A percentile compares a stretch with the other conserved stretches of the same genome.
phyloP scores from a whole-genome alignment of 495 filamentous ascomycete genomes.

The Friedmanniomyces simplex region DNA sequence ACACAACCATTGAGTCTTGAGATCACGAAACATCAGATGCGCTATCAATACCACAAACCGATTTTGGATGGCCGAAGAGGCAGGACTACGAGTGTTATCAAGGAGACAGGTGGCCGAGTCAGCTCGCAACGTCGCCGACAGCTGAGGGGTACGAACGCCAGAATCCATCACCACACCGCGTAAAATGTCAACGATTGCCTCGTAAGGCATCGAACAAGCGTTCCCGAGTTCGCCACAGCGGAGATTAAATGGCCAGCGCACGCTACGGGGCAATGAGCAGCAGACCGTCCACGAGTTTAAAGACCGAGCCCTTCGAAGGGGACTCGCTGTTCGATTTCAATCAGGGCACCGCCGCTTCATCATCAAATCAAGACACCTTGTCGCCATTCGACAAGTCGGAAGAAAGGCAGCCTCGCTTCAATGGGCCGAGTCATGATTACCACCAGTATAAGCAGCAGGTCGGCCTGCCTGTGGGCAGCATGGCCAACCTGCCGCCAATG shows the following conservation, averaged over 20 bases:
- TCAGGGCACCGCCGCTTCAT: conserved; percentile 16
- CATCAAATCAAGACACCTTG: conserved; percentile 3
- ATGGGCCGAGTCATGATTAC: conserved; percentile 85
- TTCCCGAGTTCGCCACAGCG: no score
- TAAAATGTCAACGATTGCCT: not conserved
- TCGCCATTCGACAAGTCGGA: conserved; percentile 23
- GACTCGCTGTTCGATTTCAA: conserved; percentile 33
- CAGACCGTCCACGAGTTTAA: conserved; percentile 11
- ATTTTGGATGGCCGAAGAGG: not conserved
- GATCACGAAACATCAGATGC: not conserved
- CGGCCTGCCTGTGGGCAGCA: conserved; percentile 66
- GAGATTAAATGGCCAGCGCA: not conserved
- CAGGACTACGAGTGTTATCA: not conserved
- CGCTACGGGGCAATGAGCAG: conserved; percentile 16
- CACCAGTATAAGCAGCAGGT: conserved; percentile 86
- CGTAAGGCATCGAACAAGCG: conserved; percentile 5
- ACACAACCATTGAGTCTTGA: no score
- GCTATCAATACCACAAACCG: not conserved
- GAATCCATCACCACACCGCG: not conserved
- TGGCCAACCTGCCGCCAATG: conserved; percentile 46
- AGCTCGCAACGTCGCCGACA: no score
- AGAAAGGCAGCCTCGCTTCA: conserved; percentile 48
- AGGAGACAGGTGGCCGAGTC: conserved; percentile 3
- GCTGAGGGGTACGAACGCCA: not conserved
- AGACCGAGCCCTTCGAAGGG: conserved; percentile 28